These are phyloP conservation scores for Phytophthora pistaciae DNA, from an alignment of 352 stramenopile species.

Conservation along the genomic window DNA sequence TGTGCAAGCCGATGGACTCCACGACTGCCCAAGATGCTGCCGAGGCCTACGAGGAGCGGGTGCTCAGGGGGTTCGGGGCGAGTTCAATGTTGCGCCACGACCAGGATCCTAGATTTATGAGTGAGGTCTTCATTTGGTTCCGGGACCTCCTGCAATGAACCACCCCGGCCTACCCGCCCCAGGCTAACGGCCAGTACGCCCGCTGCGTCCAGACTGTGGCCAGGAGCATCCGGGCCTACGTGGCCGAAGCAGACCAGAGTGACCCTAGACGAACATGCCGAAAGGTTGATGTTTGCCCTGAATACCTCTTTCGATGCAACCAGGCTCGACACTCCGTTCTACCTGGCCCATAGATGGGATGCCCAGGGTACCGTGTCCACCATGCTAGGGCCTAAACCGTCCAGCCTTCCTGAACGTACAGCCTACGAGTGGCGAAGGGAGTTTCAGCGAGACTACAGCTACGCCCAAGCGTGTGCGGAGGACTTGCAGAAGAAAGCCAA, in stretches of 20 bases:
- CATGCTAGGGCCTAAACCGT: background rate
- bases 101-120: background rate
- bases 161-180: background rate
- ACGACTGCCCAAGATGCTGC: background rate
- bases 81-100: background rate
- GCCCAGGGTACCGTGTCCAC: background rate
- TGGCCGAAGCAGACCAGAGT: background rate
- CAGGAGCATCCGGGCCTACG: background rate
- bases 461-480: too few species aligned
- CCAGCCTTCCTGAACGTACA: background rate
- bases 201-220: background rate
- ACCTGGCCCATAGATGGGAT: background rate
- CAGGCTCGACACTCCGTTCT: background rate
- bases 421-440: background rate
- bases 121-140: background rate
- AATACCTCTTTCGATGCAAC: background rate
- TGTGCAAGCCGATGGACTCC: background rate
- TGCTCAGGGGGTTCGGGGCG: background rate
- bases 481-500: too few species aligned
- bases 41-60: background rate
- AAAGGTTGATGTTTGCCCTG: background rate
- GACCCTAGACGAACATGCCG: background rate
- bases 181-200: background rate
- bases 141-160: background rate
- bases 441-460: background rate